Evolutionary conservation across 2,329 filamentous ascomycete species (phyloP).

Genomic region (Penicillium hesseltinei): DNA sequence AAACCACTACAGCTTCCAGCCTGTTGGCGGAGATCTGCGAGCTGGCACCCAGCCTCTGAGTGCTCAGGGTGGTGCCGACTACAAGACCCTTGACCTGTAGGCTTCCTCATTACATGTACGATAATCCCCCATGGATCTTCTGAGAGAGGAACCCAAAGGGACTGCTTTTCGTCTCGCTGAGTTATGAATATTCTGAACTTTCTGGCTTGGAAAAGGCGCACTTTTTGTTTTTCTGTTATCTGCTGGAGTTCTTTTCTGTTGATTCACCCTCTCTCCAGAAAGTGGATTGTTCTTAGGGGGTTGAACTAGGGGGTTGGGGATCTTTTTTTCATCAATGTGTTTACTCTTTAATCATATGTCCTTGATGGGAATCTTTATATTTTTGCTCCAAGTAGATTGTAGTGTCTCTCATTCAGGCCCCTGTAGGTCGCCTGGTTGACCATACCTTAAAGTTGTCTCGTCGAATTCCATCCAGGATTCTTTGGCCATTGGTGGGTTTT

Average conservation of each 20-base stretch:
- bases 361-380: constrained; percentile 14
- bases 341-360: constrained; percentile 24
- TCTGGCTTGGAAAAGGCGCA: constrained; percentile 33
- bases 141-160: constrained; percentile 10
- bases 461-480: background rate
- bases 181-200: constrained; percentile 28
- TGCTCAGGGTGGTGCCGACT: constrained; percentile 40
- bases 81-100: constrained; percentile 45
- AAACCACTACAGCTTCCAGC: constrained; percentile 44
- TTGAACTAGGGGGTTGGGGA: constrained; percentile 8
- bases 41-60: constrained; percentile 42
- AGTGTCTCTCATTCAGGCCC: background rate
- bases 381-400: background rate
- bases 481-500: background rate
- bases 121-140: constrained; percentile 23
- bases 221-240: constrained; percentile 19
- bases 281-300: constrained; percentile 12
- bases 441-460: background rate
- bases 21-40: constrained; percentile 30
- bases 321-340: constrained; percentile 19
- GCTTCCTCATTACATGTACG: constrained; percentile 23
- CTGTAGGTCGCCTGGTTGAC: background rate
- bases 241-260: constrained; percentile 25
- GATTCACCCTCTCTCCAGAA: constrained; percentile 16
- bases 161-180: constrained; percentile 14